Base-by-base conservation (phyloP, 2,329 filamentous ascomycete species). In the Stemphylium lycopersici region DNA sequence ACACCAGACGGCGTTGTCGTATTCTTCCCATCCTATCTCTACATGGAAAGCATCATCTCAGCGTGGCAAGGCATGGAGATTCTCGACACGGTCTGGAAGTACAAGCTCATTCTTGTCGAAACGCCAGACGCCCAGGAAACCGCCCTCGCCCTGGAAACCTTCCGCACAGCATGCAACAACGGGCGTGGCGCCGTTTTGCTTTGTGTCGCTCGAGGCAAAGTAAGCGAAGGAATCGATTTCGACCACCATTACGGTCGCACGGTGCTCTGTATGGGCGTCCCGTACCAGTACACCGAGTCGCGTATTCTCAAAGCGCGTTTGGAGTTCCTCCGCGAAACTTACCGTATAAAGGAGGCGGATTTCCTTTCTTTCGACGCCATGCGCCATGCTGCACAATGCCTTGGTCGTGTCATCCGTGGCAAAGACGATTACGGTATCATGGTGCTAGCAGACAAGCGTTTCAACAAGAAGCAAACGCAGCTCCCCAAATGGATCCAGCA, bases 341-440 rank as follows among this genome's bases (percentile, higher is more conserved):
- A 98, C 74, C 90, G 92, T 50, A 99, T 99, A 74, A 87, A 91
- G 55, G 95, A 98, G 74, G 96, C 96, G 64, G 96, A 99, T 72
- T 99, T 99, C 71, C 79, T 99, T 8, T 98, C 95, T 16, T 99
- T 99, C 81, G 95, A 99, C 72, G 95, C 95, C 18, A 99, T 99
- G 93, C 87, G 95, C n/a, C 95, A 99, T 73, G 95, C 95, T 12
- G 93, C 95, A 0, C 95, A 99, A 73, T 99, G 95, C 70, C 81
- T 99, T 1, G 96, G 95, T 12, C 93, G 95, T 72, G 95, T 99
- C 38, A 80, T 99, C 58, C 84, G 95, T 67, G 95, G 95, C 20
- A 99, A 99, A 75, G 96, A 99, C 71, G 95, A 99, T 76, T 99
- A 99, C 75, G 95, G 95, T n/a, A 91, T 99, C 80, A 99, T 99